Conservation (phyloP, 2,329 filamentous ascomycete species). For the Dactylellina sp. region DNA sequence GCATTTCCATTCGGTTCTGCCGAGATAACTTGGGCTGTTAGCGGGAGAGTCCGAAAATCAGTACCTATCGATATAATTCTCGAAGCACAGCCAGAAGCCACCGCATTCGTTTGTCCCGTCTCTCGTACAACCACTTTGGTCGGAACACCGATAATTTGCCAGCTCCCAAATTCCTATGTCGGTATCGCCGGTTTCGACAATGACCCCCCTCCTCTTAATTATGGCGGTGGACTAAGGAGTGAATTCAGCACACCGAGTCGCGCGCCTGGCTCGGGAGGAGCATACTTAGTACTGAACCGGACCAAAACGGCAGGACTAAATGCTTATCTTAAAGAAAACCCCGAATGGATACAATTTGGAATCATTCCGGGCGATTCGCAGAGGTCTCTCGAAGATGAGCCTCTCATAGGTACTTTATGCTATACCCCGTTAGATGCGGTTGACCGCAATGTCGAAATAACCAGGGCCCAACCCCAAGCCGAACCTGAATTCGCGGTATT, state of each 20-base stretch:
- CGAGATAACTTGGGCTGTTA: constrained; percentile 1
- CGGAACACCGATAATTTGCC: constrained; percentile 6
- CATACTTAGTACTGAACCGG: constrained; percentile 19
- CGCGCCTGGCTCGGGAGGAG: constrained; percentile 6
- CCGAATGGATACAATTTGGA: constrained; percentile 10
- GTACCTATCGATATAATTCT: background rate
- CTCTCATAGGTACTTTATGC: constrained; percentile 11
- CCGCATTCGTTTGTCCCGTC: background rate
- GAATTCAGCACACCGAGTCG: constrained; percentile 16
- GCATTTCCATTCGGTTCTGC: background rate
- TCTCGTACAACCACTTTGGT: too few species aligned
- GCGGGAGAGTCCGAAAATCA: constrained; percentile 1
- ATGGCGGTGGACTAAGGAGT: constrained; percentile 17
- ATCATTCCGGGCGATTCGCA: background rate
- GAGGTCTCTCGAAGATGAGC: background rate
- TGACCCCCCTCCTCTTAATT: background rate
- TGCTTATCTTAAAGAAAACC: constrained; percentile 1
- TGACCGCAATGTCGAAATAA: constrained; percentile 19
- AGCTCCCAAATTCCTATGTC: constrained; percentile 24
- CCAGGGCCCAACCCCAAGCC: background rate
- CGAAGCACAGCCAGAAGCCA: constrained; percentile 1
- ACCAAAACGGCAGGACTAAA: background rate
- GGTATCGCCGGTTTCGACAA: background rate
- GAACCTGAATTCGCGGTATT: constrained; percentile 11
- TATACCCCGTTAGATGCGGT: constrained; percentile 25